phyloP scores from a whole-genome alignment of 2,329 filamentous ascomycete genomes.

The Coniochaeta sp. region DNA sequence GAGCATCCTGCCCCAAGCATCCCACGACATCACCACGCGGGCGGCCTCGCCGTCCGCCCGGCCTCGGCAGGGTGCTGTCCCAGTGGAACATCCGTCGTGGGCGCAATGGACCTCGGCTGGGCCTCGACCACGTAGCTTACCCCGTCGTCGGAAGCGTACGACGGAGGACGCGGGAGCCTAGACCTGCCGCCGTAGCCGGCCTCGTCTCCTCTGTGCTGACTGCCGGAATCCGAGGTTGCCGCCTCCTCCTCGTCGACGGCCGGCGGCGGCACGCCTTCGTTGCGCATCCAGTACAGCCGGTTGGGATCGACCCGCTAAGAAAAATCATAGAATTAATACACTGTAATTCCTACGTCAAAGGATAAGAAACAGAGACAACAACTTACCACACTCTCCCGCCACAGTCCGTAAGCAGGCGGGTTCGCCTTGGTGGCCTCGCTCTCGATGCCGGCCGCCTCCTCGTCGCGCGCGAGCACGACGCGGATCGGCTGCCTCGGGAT shows the following conservation, averaged over 20 bases:
- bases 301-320: constrained; percentile 70
- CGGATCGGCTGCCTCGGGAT: constrained; percentile 68
- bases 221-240: not conserved
- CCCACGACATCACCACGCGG: constrained; percentile 14
- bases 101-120: constrained; percentile 49
- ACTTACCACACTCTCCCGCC: constrained; percentile 75
- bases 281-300: constrained; percentile 73
- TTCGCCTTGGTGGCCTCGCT: constrained; percentile 49
- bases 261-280: constrained; percentile 28
- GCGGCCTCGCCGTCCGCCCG: constrained; percentile 18
- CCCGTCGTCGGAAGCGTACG: constrained; percentile 70
- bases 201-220: not conserved
- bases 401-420: constrained; percentile 80
- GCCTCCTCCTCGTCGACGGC: constrained; percentile 3
- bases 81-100: constrained; percentile 34
- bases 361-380: constrained; percentile 3
- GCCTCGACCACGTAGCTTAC: constrained; percentile 66
- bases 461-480: constrained; percentile 67
- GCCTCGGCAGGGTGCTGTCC: constrained; percentile 42
- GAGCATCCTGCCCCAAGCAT: not conserved
- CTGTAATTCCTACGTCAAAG: not conserved
- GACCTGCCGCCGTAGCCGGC: not conserved
- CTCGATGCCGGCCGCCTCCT: constrained; percentile 55
- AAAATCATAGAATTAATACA: not conserved
- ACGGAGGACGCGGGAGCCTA: constrained; percentile 52